Base-by-base conservation (phyloP, 768 basidiomycete genomes). In the Lactifluus piperatus region DNA sequence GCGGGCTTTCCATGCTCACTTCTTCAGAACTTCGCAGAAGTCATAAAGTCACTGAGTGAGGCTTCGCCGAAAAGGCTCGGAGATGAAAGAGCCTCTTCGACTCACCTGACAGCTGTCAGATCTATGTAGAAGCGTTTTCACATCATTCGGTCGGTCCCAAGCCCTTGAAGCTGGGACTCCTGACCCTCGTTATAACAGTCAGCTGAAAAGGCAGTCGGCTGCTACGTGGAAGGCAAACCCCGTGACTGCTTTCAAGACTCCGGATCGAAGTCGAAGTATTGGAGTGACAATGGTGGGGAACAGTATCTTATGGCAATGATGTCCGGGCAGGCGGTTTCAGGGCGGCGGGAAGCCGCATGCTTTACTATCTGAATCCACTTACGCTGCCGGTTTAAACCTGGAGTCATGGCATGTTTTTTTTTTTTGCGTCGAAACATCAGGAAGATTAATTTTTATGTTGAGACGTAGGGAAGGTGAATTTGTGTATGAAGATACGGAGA, bases 51-150 rank as follows among this genome's bases (percentile, higher is more conserved):
- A 48, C 37, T 27, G 36, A n/a, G 24, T 29, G 46, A 48, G 26
- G 46, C 46, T 49, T 49, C 52, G 39, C 46, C 30, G 52, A 56
- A 47, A 30, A 34, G 32, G 29, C 24, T 43, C 52, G 41, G 53
- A 54, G 54, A 57, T 57, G 56, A 57, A 43, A 24, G 37, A 34
- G 13, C 29, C 44, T 39, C 52, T 58, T 54, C 58, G 32, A 49
- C 32, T 20, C 58, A 59, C 47, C 58, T 59, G 58, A 59, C 58
- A 59, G 58, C 47, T 59, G 58, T 43, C 53, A 54, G 52, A 48
- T 54, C 51, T 41, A 29, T 46, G n/a, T 37, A 41, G 51, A 58
- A 59, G 39, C 36, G 32, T 14, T 24, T 34, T 54, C 58, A 44
- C 58, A 48, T 54, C 37, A 9, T 39, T 24, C n/a, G 24, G 58